Conservation (phyloP, 2,329 filamentous ascomycete genomes). For the Ophiostoma tasmaniense region DNA sequence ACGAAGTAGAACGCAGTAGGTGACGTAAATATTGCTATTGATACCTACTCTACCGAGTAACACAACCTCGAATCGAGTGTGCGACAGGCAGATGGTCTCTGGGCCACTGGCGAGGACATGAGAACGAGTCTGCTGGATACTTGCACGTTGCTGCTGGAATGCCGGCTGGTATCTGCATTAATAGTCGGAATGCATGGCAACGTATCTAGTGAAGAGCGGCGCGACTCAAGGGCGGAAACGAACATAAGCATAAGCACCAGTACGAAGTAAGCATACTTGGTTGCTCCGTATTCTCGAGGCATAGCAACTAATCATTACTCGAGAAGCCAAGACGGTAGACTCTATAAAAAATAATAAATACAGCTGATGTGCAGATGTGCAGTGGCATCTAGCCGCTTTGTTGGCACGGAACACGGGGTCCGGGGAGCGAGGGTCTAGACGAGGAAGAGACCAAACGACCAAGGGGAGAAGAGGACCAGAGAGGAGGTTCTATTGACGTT, state of each 20-base stretch:
- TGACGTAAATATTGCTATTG: background rate
- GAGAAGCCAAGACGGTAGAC: too few relatives aligned
- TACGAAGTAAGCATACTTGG: background rate
- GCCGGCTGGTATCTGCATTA: background rate
- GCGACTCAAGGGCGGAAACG: background rate
- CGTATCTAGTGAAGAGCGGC: background rate
- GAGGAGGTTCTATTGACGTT: too few relatives aligned
- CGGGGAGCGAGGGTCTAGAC: background rate
- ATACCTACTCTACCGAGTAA: background rate
- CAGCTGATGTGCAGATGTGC: background rate
- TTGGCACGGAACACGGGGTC: background rate
- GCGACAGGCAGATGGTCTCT: background rate
- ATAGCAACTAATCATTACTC: too few relatives aligned
- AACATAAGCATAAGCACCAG: background rate
- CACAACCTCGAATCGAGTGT: background rate
- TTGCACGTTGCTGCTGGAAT: background rate
- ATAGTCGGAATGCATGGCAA: background rate
- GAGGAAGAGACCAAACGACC: background rate
- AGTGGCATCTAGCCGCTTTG: background rate
- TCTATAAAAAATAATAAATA: too few relatives aligned
- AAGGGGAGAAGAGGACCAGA: too few relatives aligned
- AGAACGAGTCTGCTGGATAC: too few relatives aligned
- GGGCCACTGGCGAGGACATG: background rate
- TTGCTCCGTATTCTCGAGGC: background rate
- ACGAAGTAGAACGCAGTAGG: background rate